Conservation (phyloP, 306 rosid genomes). For the Dryas octopetala region DNA sequence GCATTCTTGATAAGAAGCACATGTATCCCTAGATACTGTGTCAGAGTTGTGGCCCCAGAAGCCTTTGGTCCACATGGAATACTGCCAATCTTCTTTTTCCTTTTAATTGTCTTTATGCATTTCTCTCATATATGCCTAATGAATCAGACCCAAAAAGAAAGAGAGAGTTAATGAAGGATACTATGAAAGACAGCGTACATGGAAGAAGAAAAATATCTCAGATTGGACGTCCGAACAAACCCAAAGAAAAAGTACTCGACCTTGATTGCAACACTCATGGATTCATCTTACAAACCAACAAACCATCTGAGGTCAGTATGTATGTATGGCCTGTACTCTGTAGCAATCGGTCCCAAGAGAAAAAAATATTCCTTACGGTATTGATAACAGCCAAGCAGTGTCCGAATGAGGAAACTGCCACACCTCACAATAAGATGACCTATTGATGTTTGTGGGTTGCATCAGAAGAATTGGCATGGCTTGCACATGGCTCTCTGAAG, state of each 20-base stretch:
- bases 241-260: not conserved
- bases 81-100: too few relatives aligned
- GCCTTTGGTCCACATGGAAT: not conserved
- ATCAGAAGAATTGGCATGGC: slow-evolving; percentile 17
- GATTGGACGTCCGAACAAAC: not conserved
- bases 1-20: not conserved
- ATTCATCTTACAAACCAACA: slow-evolving; percentile 6
- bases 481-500: slow-evolving; percentile 30
- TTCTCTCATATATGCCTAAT: too few relatives aligned
- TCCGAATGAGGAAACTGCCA: slow-evolving; percentile 7
- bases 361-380: not conserved
- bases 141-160: too few relatives aligned
- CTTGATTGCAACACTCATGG: slow-evolving; percentile 20
- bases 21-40: not conserved
- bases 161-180: not conserved
- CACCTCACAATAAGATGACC: slow-evolving; percentile 14
- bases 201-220: not conserved
- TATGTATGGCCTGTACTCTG: not conserved
- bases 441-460: slow-evolving; percentile 19
- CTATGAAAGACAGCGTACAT: not conserved
- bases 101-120: too few relatives aligned
- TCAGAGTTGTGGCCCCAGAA: not conserved
- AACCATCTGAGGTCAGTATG: slow-evolving; percentile 10
- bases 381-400: not conserved
- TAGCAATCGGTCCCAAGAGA: slow-evolving; percentile 13